These are phyloP conservation scores for Capsicum rhomboideum DNA, from an alignment of 257 asterid genomes.

Conservation along the genomic window DNA sequence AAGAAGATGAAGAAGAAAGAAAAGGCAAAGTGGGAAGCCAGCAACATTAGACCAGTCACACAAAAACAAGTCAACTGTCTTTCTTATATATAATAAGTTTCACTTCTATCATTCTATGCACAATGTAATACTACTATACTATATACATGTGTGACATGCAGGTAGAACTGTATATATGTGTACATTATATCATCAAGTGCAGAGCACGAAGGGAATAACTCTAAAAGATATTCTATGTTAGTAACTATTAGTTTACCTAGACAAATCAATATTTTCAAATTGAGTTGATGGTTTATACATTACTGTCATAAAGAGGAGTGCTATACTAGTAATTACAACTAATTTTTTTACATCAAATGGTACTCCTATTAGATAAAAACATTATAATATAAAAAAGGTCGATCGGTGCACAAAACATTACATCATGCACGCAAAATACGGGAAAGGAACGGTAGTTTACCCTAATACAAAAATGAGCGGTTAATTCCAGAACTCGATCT, in stretches of 20 bases:
- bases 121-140: background rate
- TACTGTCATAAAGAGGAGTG: background rate
- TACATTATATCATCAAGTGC: background rate
- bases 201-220: background rate
- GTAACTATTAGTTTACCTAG: background rate
- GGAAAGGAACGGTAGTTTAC: background rate
- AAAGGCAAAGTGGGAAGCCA: conserved; percentile 2
- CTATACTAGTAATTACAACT: background rate
- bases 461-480: background rate
- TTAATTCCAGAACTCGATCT: background rate
- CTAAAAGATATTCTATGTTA: too few relatives aligned
- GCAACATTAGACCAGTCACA: background rate
- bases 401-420: background rate
- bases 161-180: background rate
- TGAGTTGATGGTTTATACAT: background rate
- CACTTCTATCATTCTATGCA: background rate
- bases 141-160: background rate
- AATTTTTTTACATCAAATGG: background rate
- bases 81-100: background rate
- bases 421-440: background rate
- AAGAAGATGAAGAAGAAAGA: background rate
- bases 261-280: background rate
- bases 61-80: background rate
- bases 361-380: background rate
- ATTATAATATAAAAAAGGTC: background rate